Evolutionary conservation across 2,329 filamentous ascomycete genomes (phyloP).

Genomic region (Acrocalymma vagum): DNA sequence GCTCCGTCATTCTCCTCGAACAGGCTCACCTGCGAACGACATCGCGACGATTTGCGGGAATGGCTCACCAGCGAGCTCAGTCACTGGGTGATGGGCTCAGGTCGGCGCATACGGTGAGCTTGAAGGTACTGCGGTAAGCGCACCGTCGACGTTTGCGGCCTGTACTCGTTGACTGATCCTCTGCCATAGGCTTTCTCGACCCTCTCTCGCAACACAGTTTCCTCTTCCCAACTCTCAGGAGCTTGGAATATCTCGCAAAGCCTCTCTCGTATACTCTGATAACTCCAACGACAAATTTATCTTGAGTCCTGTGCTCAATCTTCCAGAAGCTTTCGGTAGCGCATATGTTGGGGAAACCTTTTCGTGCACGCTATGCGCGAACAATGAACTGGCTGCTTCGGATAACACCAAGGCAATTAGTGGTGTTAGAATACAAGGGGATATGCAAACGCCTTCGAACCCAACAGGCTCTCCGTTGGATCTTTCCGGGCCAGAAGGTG

Average conservation of each 20-base stretch:
- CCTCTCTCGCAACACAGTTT: slow-evolving; percentile 76
- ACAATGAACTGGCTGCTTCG: slow-evolving; percentile 73
- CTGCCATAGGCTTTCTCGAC: slow-evolving; percentile 75
- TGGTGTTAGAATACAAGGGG: slow-evolving; percentile 83
- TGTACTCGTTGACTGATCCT: slow-evolving; percentile 4
- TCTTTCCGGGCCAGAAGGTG: slow-evolving; percentile 56
- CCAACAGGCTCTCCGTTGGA: slow-evolving; percentile 69
- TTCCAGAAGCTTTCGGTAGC: slow-evolving; percentile 90
- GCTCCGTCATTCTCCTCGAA: slow-evolving; percentile 15
- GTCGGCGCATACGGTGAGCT: slow-evolving; percentile 78
- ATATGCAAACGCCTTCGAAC: slow-evolving; percentile 92
- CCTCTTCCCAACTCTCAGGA: slow-evolving; percentile 65
- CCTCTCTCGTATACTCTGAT: slow-evolving; percentile 73
- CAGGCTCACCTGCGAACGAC: slow-evolving; percentile 7
- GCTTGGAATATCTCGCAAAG: slow-evolving; percentile 64
- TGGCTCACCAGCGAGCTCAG: slow-evolving; percentile 50
- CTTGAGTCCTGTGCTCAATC: slow-evolving; percentile 72
- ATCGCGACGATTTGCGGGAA: slow-evolving; percentile 20
- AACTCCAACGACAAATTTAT: slow-evolving; percentile 62
- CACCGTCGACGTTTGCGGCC: not conserved
- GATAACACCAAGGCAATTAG: slow-evolving; percentile 64
- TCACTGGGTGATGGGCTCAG: slow-evolving; percentile 49
- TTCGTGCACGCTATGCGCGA: slow-evolving; percentile 93
- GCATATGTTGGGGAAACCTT: slow-evolving; percentile 97
- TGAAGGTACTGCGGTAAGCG: slow-evolving; percentile 84